phyloP scores from a whole-genome alignment of 2,329 filamentous ascomycete genomes.

The Pyrenophora tritici-repentis region DNA sequence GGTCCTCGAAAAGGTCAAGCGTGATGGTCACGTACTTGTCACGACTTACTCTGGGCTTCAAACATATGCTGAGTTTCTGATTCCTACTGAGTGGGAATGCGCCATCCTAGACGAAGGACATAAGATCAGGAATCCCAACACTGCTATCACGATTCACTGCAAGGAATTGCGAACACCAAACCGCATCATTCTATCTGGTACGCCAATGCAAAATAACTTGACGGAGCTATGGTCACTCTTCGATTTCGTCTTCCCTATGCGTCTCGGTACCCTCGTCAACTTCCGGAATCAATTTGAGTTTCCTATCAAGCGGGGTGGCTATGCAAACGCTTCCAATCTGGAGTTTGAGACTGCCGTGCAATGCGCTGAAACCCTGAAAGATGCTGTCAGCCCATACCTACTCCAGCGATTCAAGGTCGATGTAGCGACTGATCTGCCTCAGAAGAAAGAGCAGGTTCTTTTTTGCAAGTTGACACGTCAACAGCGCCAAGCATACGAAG shows the following conservation, averaged over 20 bases:
- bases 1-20: constrained; percentile 80
- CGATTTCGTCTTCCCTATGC: constrained; percentile 97
- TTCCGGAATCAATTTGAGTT: constrained; percentile 93
- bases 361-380: constrained; percentile 91
- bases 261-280: constrained; percentile 85
- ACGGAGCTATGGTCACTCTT: constrained; percentile 96
- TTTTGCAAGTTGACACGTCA: constrained; percentile 88
- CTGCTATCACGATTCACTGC: constrained; percentile 90
- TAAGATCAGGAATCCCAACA: constrained; percentile 96
- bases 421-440: constrained; percentile 88
- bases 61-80: constrained; percentile 81
- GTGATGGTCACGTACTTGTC: constrained; percentile 88
- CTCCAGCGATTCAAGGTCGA: constrained; percentile 92
- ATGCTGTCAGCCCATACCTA: constrained; percentile 90
- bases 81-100: constrained; percentile 87
- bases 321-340: constrained; percentile 91
- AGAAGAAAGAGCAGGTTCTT: constrained; percentile 94
- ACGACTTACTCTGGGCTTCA: constrained; percentile 97
- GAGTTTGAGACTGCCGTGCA: constrained; percentile 94
- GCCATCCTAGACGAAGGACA: constrained; percentile 96
- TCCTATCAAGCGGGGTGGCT: constrained; percentile 89
- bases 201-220: constrained; percentile 96
- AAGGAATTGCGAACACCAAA: constrained; percentile 92
- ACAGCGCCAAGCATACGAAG: constrained; percentile 79
- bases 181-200: constrained; percentile 90